These are phyloP conservation scores for Gilbertella persicaria DNA, from an alignment of 371 early-diverging fungal genomes.

Conservation along the genomic window DNA sequence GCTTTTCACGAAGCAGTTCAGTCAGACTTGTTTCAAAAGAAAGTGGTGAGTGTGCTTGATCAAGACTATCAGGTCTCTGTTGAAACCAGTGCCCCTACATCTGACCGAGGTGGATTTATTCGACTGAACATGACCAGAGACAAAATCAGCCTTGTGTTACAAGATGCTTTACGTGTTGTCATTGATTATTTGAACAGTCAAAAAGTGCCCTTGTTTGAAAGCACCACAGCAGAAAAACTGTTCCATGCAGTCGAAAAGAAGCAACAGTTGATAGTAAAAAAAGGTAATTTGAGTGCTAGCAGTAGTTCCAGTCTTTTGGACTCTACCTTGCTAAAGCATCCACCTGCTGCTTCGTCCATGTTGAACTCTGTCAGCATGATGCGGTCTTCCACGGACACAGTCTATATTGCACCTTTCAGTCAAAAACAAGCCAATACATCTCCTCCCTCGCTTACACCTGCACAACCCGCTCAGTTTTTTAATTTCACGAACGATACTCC, in stretches of 20 bases:
- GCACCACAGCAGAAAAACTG: constrained; percentile 4
- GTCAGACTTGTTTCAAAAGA: constrained; percentile 5
- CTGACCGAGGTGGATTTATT: constrained; percentile 2
- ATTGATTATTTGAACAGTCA: constrained; percentile 18
- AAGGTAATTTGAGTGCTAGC: background rate
- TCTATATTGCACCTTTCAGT: no score
- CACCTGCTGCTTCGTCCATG: background rate
- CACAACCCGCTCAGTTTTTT: background rate
- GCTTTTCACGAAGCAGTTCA: constrained; percentile 1
- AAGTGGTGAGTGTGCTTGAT: background rate
- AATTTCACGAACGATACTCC: background rate
- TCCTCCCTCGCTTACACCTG: background rate
- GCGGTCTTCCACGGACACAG: no score
- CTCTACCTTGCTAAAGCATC: background rate
- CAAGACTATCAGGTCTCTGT: constrained; percentile 7
- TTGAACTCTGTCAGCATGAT: no score
- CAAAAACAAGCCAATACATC: background rate
- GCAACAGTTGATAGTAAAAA: background rate
- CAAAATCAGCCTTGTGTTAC: constrained; percentile 1
- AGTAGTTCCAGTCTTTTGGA: constrained; percentile 4
- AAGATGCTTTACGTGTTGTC: constrained; percentile 6
- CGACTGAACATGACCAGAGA: constrained; percentile 10
- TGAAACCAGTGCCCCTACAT: background rate
- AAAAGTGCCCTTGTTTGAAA: constrained; percentile 11
- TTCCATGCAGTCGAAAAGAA: constrained; percentile 9